phyloP scores from a whole-genome alignment of 805 yeast species.

The Yarrowia porcina region DNA sequence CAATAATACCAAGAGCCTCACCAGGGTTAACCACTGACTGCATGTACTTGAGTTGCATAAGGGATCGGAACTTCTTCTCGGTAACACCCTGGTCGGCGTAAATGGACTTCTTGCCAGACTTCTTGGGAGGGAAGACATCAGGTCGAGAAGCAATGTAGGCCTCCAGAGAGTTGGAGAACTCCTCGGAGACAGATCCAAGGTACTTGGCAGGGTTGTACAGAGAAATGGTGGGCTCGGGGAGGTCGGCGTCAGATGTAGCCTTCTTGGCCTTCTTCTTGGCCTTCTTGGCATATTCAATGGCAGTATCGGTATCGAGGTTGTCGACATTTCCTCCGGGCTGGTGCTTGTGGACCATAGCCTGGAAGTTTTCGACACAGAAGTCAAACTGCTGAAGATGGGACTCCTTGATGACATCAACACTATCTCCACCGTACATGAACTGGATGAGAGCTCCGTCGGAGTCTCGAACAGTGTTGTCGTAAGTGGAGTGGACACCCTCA shows the following conservation, averaged over 20 bases:
- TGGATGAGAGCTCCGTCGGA: conserved; percentile 91
- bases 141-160: conserved; percentile 57
- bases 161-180: conserved; percentile 78
- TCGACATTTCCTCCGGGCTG: conserved; percentile 71
- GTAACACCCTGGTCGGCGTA: conserved; percentile 48
- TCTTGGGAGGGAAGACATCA: conserved; percentile 50
- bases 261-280: conserved; percentile 61
- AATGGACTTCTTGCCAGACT: conserved; percentile 34
- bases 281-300: conserved; percentile 77
- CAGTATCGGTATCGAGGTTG: conserved; percentile 80
- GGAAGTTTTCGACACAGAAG: conserved; percentile 89
- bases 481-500: conserved; percentile 92
- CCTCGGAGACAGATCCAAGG: conserved; percentile 90
- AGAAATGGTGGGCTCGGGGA: conserved; percentile 81
- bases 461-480: conserved; percentile 94
- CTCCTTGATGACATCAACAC: conserved; percentile 90
- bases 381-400: conserved; percentile 90
- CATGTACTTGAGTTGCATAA: conserved; percentile 98
- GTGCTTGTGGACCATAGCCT: conserved; percentile 79
- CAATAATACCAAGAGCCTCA: conserved; percentile 97
- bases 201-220: conserved; percentile 84
- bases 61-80: conserved; percentile 83
- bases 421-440: conserved; percentile 97
- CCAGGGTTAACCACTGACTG: conserved; percentile 93
- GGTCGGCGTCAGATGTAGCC: conserved; percentile 45